Percentiles rank a stretch among this genome's conserved stretches.
phyloP scores from a whole-genome alignment of 2,329 filamentous ascomycete genomes.

The Ceratocystis albifundus region DNA sequence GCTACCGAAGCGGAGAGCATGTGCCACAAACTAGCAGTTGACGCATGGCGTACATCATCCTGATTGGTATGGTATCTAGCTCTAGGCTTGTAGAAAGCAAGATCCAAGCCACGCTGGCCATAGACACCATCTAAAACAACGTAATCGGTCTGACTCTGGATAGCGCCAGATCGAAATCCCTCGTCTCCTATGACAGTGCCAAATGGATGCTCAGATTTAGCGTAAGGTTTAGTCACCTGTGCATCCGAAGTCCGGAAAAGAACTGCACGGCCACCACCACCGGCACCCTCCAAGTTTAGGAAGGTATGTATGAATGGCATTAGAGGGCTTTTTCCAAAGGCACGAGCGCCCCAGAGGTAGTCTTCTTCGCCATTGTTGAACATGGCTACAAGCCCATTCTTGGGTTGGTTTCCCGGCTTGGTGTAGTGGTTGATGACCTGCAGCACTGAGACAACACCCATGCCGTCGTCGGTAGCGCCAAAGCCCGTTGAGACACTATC shows the following conservation, averaged over 20 bases:
- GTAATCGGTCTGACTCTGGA: conserved; percentile 84
- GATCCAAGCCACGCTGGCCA: conserved; percentile 76
- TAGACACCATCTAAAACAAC: conserved; percentile 65
- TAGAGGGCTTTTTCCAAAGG: conserved; percentile 72
- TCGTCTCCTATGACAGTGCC: conserved; percentile 73
- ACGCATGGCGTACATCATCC: conserved; percentile 72
- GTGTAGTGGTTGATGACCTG: conserved; percentile 84
- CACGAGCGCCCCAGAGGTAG: conserved; percentile 73
- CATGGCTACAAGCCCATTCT: conserved; percentile 68
- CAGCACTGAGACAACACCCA: conserved; percentile 75
- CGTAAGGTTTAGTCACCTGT: conserved; percentile 72
- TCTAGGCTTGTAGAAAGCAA: conserved; percentile 81
- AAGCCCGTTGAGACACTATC: conserved; percentile 87
- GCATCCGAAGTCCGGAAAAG: conserved; percentile 82
- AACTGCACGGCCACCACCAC: conserved; percentile 76
- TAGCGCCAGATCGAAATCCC: conserved; percentile 66
- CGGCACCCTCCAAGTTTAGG: conserved; percentile 88
- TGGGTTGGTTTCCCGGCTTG: conserved; percentile 55
- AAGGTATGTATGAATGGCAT: conserved; percentile 75
- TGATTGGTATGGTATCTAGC: conserved; percentile 83
- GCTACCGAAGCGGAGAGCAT: conserved; percentile 80
- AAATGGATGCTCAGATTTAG: conserved; percentile 60
- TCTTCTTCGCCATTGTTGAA: conserved; percentile 97
- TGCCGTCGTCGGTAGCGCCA: conserved; percentile 87
- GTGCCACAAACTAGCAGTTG: conserved; percentile 66